These are phyloP conservation scores for Capniomyces stellatus DNA, from an alignment of 371 early-diverging fungal species.

Conservation along the genomic window DNA sequence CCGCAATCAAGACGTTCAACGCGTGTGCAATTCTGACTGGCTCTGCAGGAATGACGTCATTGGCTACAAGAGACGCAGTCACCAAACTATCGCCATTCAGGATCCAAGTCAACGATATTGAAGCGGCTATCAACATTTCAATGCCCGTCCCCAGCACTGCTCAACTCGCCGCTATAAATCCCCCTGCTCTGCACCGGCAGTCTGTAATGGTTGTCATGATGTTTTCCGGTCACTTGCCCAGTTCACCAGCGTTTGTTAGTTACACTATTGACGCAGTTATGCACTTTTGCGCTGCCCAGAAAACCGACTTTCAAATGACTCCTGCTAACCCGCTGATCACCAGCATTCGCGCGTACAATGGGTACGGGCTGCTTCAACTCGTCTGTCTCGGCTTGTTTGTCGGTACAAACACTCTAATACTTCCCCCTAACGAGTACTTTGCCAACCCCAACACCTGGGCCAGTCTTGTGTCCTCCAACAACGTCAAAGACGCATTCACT, in stretches of 20 bases:
- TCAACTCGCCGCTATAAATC: too few species aligned
- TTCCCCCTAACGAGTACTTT: slow-evolving; percentile 32
- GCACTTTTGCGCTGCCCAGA: slow-evolving; percentile 56
- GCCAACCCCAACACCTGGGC: slow-evolving; percentile 39
- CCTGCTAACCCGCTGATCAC: slow-evolving; percentile 42
- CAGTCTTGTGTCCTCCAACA: slow-evolving; percentile 37
- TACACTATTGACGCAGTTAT: slow-evolving; percentile 45
- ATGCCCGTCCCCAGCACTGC: too few species aligned
- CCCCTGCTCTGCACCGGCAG: not conserved
- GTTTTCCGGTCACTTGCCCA: slow-evolving; percentile 18
- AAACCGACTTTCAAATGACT: slow-evolving; percentile 46
- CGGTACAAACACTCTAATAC: slow-evolving; percentile 35
- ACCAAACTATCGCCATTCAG: not conserved
- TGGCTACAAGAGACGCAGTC: not conserved
- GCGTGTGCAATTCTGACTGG: slow-evolving; percentile 40
- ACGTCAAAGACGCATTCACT: slow-evolving; percentile 49
- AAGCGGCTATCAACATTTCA: not conserved
- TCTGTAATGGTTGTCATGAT: slow-evolving; percentile 15
- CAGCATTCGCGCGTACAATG: slow-evolving; percentile 43
- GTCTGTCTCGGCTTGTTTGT: slow-evolving; percentile 47
- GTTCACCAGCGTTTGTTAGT: slow-evolving; percentile 32
- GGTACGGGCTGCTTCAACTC: slow-evolving; percentile 55
- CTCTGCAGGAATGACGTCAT: not conserved
- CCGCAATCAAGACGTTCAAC: slow-evolving; percentile 37
- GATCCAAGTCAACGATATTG: not conserved